Evolutionary conservation across 1,284 basidiomycete species (phyloP).

Genomic region (Ganoderma meredithae): DNA sequence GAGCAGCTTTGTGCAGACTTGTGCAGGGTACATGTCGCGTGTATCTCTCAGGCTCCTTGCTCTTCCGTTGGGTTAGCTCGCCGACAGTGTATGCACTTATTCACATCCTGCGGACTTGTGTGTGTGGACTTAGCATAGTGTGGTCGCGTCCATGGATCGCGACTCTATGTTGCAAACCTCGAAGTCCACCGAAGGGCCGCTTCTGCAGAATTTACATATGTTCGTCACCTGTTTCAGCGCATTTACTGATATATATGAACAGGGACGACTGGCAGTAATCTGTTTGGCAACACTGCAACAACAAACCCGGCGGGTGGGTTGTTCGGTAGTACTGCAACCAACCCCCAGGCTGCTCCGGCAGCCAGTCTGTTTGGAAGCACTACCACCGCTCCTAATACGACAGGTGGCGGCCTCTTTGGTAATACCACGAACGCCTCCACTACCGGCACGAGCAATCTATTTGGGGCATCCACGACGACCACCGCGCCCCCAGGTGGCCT

Average conservation of each 20-base stretch:
- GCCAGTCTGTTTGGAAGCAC: conserved; percentile 36
- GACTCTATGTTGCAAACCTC: neutral
- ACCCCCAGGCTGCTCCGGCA: conserved; percentile 17
- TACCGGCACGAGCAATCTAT: conserved; percentile 1
- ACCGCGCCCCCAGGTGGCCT: conserved; percentile 23
- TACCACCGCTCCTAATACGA: conserved; percentile 12
- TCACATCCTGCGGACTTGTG: neutral
- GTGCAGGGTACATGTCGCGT: neutral
- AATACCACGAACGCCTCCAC: conserved; percentile 22
- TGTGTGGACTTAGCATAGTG: neutral
- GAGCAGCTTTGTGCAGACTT: too few relatives aligned
- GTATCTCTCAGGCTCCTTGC: neutral
- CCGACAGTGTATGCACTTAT: neutral
- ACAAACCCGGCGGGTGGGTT: conserved; percentile 36
- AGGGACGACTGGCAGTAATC: conserved; percentile 16
- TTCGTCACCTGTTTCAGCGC: neutral
- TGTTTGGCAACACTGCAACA: conserved; percentile 42
- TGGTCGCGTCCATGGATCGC: neutral
- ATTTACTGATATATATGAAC: neutral
- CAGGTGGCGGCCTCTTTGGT: conserved; percentile 10
- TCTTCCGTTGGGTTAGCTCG: neutral
- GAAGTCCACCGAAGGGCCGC: neutral
- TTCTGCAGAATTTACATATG: neutral
- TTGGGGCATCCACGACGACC: too few relatives aligned
- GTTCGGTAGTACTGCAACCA: conserved; percentile 44